Percentiles rank a stretch among this genome's conserved stretches.
These are phyloP conservation scores for Aspergillus ochraceoroseus DNA, from an alignment of 2,329 filamentous ascomycete genomes.

Conservation along the genomic window DNA sequence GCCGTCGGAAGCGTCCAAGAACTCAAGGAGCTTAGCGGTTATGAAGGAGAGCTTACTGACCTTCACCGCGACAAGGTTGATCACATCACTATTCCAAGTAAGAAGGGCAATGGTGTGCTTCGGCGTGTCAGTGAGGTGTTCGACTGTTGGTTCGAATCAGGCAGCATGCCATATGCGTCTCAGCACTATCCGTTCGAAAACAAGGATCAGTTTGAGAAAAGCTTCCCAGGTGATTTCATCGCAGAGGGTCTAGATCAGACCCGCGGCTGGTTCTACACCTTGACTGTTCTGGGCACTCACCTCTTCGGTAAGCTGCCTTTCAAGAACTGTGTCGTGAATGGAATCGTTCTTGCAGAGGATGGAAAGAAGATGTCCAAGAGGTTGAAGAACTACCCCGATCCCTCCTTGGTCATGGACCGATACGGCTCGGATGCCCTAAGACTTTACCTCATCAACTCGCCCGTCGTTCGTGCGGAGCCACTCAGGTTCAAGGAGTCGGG, in stretches of 20 bases:
- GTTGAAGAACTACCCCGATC: constrained; percentile 93
- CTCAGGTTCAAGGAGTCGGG: constrained; percentile 86
- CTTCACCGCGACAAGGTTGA: constrained; percentile 92
- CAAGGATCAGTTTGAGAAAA: constrained; percentile 69
- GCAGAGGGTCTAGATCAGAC: constrained; percentile 92
- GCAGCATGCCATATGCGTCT: constrained; percentile 89
- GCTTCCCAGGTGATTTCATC: constrained; percentile 90
- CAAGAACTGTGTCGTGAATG: constrained; percentile 94
- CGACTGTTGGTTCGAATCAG: constrained; percentile 96
- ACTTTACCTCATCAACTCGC: constrained; percentile 95
- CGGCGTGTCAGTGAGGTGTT: constrained; percentile 83
- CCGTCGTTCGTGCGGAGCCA: constrained; percentile 86
- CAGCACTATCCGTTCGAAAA: constrained; percentile 92
- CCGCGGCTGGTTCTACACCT: constrained; percentile 93
- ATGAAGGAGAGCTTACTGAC: constrained; percentile 73
- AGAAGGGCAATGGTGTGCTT: constrained; percentile 77
- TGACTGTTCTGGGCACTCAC: constrained; percentile 82
- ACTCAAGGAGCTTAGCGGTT: constrained; percentile 80
- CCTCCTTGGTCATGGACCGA: constrained; percentile 71
- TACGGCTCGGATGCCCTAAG: constrained; percentile 90
- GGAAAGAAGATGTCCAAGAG: constrained; percentile 99
- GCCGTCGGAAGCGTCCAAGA: constrained; percentile 82
- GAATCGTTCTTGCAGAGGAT: constrained; percentile 87
- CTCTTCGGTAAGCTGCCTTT: constrained; percentile 81
- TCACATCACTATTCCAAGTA: constrained; percentile 87